Evolutionary conservation across 768 basidiomycete genomes (phyloP).

Genomic region (Mycena galericulata): DNA sequence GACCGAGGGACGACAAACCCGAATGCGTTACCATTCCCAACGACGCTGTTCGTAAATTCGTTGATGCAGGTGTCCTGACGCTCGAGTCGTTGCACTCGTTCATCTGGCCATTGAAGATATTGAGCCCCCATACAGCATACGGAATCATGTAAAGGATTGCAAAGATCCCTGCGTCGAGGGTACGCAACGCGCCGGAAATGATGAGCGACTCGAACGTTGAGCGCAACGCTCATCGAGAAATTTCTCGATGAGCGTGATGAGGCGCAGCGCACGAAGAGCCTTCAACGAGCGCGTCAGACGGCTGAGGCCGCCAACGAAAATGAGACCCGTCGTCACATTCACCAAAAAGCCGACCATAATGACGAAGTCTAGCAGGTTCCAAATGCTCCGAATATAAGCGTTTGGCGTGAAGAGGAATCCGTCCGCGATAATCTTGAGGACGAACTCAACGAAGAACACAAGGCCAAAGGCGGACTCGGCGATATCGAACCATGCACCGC

Average conservation of each 20-base stretch:
- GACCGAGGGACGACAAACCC: constrained; percentile 85
- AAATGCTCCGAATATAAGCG: constrained; percentile 90
- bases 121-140: constrained; percentile 93
- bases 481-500: constrained; percentile 89
- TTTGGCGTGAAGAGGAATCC: constrained; percentile 93
- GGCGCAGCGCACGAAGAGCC: constrained; percentile 86
- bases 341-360: constrained; percentile 83
- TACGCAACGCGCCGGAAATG: constrained; percentile 85
- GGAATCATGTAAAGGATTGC: constrained; percentile 94
- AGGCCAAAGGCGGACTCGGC: constrained; percentile 80
- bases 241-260: constrained; percentile 92
- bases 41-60: constrained; percentile 77
- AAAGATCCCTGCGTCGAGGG: constrained; percentile 89
- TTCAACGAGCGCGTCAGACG: constrained; percentile 89
- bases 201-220: constrained; percentile 89
- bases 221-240: too few relatives aligned
- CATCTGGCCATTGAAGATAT: constrained; percentile 89
- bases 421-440: constrained; percentile 93
- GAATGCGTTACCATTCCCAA: constrained; percentile 69
- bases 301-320: constrained; percentile 83
- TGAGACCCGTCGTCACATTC: constrained; percentile 77
- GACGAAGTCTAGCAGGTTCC: constrained; percentile 92
- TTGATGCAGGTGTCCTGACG: constrained; percentile 70
- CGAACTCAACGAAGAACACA: constrained; percentile 81
- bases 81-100: constrained; percentile 84